Percentiles rank a stretch among this genome's conserved stretches.
These are phyloP conservation scores for Porogramme epimiltina DNA, from an alignment of 1,284 basidiomycete species.

Conservation along the genomic window DNA sequence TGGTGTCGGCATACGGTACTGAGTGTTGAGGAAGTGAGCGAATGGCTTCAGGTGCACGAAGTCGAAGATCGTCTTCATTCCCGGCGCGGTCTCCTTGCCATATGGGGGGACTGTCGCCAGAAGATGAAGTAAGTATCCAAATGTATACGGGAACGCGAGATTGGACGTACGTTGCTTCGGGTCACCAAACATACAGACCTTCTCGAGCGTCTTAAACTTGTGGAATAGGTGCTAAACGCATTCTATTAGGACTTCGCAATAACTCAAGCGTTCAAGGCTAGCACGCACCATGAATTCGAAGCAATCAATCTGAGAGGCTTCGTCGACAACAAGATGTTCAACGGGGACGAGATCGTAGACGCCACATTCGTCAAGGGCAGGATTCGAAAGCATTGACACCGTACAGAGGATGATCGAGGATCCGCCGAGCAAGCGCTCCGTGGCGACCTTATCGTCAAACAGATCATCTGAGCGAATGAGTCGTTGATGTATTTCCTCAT, in stretches of 20 bases:
- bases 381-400: conserved; percentile 65
- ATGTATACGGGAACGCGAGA: conserved; percentile 19
- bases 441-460: conserved; percentile 30
- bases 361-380: conserved; percentile 14
- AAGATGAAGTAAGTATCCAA: not conserved
- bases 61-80: conserved; percentile 48
- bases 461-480: conserved; percentile 51
- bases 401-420: conserved; percentile 65
- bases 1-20: conserved; percentile 48
- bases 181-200: conserved; percentile 48
- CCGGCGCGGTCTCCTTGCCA: conserved; percentile 40
- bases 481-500: conserved; percentile 41
- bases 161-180: conserved; percentile 43
- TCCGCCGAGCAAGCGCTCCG: conserved; percentile 22
- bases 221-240: conserved; percentile 41
- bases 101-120: conserved; percentile 55
- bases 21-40: conserved; percentile 40
- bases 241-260: not conserved
- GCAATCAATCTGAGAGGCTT: conserved; percentile 49
- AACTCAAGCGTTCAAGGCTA: not conserved
- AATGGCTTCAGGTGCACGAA: conserved; percentile 37
- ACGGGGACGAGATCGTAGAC: conserved; percentile 40
- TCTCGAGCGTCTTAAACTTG: conserved; percentile 31
- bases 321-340: conserved; percentile 44
- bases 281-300: conserved; percentile 16